A percentile compares a stretch with the other conserved stretches of the same genome.
Evolutionary conservation across 306 rosid species (phyloP).

Genomic region (Sindora glabra): DNA sequence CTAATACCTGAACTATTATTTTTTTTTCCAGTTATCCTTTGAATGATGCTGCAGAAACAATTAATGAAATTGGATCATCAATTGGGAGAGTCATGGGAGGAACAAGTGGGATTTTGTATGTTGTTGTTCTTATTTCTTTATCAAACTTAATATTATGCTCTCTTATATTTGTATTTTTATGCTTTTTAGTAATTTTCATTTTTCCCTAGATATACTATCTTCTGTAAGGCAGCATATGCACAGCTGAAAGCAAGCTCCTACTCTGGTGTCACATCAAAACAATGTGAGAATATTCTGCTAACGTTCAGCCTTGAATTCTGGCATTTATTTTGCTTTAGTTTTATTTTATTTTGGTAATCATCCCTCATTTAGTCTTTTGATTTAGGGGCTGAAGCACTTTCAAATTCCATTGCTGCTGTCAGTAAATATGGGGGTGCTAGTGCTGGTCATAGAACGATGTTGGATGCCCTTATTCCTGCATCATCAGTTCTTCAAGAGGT

Average conservation of each 20-base stretch:
- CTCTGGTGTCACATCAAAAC: slow-evolving; percentile 37
- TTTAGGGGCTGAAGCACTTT: slow-evolving; percentile 85
- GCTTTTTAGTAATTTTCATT: not conserved
- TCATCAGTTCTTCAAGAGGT: slow-evolving; percentile 71
- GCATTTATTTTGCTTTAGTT: not conserved
- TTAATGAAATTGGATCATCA: slow-evolving; percentile 72
- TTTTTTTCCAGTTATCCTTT: slow-evolving; percentile 73
- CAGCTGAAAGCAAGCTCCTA: slow-evolving; percentile 52
- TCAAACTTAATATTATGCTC: not conserved
- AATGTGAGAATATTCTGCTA: slow-evolving; percentile 46
- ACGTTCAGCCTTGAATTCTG: not conserved
- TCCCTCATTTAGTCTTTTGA: slow-evolving; percentile 23
- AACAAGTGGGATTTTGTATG: slow-evolving; percentile 90
- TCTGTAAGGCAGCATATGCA: slow-evolving; percentile 70
- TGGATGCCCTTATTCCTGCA: slow-evolving; percentile 94
- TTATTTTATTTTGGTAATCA: not conserved
- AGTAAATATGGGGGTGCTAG: slow-evolving; percentile 91
- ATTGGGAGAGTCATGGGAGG: slow-evolving; percentile 89
- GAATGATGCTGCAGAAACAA: slow-evolving; percentile 85
- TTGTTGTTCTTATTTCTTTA: slow-evolving; percentile 15
- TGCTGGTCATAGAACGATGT: slow-evolving; percentile 89
- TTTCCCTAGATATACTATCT: slow-evolving; percentile 54
- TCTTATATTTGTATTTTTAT: too few species aligned
- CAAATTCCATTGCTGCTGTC: slow-evolving; percentile 73
- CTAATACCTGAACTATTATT: slow-evolving; percentile 13